Evolutionary conservation across 2,329 filamentous ascomycete genomes (phyloP), one percentile per base, ranked within the genome.

Genomic region (Fusarium marasasianum): DNA sequence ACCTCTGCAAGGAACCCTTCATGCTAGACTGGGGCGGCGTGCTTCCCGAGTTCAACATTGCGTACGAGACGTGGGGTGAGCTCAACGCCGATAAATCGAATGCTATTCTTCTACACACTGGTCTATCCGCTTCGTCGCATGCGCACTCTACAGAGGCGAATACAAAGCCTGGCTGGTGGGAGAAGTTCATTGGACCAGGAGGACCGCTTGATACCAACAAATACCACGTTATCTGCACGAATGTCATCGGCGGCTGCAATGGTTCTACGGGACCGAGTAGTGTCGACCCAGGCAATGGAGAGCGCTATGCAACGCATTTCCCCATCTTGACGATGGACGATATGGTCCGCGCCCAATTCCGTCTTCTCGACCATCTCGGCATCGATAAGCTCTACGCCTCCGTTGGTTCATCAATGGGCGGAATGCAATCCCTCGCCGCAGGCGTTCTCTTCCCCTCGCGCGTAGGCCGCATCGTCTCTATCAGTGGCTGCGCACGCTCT

Each of bases 301-400:
- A 96, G 83, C 90, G 90, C 78, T 99, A 98, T 82, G 96, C 95
- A 12, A 99, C 96, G 2, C 90, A 95, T 40, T 99, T 99, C 80
- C 96, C 96, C 6, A 97, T 99, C 76, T 84, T 99, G 64, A 99
- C 96, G 1, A 92, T 99, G 86, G 91, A 97, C 77, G 96, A 99
- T 82, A 99, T 99, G 96, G 96, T 98, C 37, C 91, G 95, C 62
- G 96, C 95, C 10, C 96, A 99, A 82, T 98, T 98, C 84, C 88
- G 93, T 48, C 88, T 99, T 37, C 87, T 99, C 18, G 95, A 98
- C 81, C 83, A 86, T 9, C 86, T 99, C 35, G 91, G 91, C 11
- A 92, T 99, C 51, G 80, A 89, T 31, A 93, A 91, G 79, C 87
- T 99, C 15, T 94, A 97, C 81, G 96, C 96, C 24, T 97, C 94